Conservation (phyloP, 2,329 filamentous ascomycete species). For the Colletotrichum musicola region DNA sequence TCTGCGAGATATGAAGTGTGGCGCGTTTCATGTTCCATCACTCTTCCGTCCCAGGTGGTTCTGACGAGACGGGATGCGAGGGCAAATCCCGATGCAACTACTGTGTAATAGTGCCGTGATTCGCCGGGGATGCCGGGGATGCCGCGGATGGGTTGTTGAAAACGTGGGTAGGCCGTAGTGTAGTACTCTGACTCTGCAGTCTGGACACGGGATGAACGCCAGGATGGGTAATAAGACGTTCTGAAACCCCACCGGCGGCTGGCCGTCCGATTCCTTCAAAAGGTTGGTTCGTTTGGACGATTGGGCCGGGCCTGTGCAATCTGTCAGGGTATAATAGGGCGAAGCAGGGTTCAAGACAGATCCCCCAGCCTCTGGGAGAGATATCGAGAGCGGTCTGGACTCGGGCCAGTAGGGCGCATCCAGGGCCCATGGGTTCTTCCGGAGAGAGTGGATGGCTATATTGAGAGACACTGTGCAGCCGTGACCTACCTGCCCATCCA, state of each 20-base stretch:
- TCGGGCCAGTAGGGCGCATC: background rate
- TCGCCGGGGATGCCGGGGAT: slow-evolving; percentile 20
- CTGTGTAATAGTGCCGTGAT: slow-evolving; percentile 10
- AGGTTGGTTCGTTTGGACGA: slow-evolving; percentile 2
- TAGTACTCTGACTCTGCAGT: background rate
- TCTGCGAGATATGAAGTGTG: slow-evolving; percentile 3
- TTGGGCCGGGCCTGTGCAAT: slow-evolving; percentile 12
- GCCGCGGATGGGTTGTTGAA: slow-evolving; percentile 7
- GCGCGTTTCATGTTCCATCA: slow-evolving; percentile 16
- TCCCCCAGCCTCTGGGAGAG: slow-evolving; percentile 1
- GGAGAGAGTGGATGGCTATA: slow-evolving; percentile 2
- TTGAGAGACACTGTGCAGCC: slow-evolving; percentile 1
- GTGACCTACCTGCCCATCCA: background rate
- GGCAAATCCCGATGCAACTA: background rate
- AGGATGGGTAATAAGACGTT: slow-evolving; percentile 10
- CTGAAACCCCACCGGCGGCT: slow-evolving; percentile 25
- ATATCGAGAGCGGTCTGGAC: slow-evolving; percentile 17
- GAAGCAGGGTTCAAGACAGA: slow-evolving; percentile 17
- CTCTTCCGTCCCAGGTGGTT: background rate
- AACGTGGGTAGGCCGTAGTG: background rate
- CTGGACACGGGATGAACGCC: slow-evolving; percentile 23
- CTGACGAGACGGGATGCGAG: background rate
- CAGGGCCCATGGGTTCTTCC: background rate
- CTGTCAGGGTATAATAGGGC: slow-evolving; percentile 1
- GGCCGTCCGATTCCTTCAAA: background rate